Base-by-base conservation (phyloP, 768 basidiomycete species). In the Mycena albidolilacea region DNA sequence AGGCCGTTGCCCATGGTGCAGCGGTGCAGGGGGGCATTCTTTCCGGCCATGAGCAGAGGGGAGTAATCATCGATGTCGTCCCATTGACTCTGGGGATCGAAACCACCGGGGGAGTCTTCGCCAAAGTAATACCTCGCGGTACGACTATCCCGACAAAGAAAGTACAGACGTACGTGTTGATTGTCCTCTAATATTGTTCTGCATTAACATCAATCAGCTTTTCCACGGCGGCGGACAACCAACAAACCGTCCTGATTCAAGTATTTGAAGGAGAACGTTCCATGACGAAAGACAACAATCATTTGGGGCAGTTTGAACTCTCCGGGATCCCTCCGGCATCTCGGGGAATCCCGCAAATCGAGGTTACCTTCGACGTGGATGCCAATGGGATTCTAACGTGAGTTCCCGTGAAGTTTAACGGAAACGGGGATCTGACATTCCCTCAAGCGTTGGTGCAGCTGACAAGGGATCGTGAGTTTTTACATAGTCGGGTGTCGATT, bases 301-400 rank as follows among this genome's bases (percentile, higher is more conserved):
- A 94, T 52, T 90, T 97, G 75, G 95, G 96, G 76, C 92, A 96
- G 83, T 96, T 97, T 79, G 95, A 97, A 82, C 89, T 97, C n/a
- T 91, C 91, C 66, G 93, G 94, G 70, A 96, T 97, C 74, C 94
- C 92, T 21, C 94, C 95, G 30, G 95, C 95, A 9, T 93, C 95
- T 59, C 92, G 93, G 79, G 96, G 96, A 82, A 92, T 95, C 73
- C 96, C 96, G 72, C 94, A 97, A 78, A 92, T 97, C 73, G 95
- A 96, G 81, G 95, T 97, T 77, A 96, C 93, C 5, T 96, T 97
- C 81, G 93, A 95, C 77, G 91, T 97, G 74, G 95, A 97, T 78
- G 92, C 92, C 48, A 93, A 95, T 82, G 92, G 92, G 80, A 94
- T 95, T 80, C 81, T 96, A 83, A 95, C 93, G 83, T 84, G 71